phyloP scores from a whole-genome alignment of 2,329 filamentous ascomycete genomes.

The Pseudogymnoascus sp. region DNA sequence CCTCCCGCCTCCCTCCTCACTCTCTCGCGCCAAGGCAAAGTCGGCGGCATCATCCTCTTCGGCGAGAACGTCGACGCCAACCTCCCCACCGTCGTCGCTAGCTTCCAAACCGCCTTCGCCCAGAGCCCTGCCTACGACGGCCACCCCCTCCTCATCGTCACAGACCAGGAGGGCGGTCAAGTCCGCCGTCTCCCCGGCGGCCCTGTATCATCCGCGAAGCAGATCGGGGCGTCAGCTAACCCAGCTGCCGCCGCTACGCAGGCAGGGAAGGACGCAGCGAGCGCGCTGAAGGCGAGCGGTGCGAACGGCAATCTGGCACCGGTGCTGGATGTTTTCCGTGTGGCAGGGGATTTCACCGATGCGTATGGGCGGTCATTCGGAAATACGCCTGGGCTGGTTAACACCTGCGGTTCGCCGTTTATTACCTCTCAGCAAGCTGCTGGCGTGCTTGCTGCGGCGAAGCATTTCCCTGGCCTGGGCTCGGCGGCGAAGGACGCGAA shows the following conservation, averaged over 20 bases:
- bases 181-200: constrained; percentile 27
- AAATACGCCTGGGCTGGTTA: constrained; percentile 24
- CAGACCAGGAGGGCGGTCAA: constrained; percentile 32
- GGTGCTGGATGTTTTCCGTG: background rate
- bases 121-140: constrained; percentile 22
- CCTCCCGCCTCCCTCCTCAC: constrained; percentile 25
- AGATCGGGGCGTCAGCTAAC: constrained; percentile 23
- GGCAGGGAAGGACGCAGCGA: constrained; percentile 24
- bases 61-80: constrained; percentile 28
- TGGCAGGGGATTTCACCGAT: constrained; percentile 18
- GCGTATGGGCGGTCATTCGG: constrained; percentile 26
- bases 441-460: constrained; percentile 26
- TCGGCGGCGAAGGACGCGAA: constrained; percentile 24
- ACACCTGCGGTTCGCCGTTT: constrained; percentile 22
- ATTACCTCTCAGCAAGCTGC: constrained; percentile 23
- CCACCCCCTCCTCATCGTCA: constrained; percentile 29
- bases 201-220: constrained; percentile 25
- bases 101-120: constrained; percentile 25
- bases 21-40: constrained; percentile 27
- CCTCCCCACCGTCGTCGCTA: constrained; percentile 20
- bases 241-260: constrained; percentile 21
- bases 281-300: constrained; percentile 19
- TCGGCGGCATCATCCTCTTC: constrained; percentile 32
- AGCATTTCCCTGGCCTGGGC: constrained; percentile 32
- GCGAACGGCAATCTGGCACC: constrained; percentile 19